These are phyloP conservation scores for Exophiala aquamarina DNA, from an alignment of 2,329 filamentous ascomycete genomes.

Conservation along the genomic window DNA sequence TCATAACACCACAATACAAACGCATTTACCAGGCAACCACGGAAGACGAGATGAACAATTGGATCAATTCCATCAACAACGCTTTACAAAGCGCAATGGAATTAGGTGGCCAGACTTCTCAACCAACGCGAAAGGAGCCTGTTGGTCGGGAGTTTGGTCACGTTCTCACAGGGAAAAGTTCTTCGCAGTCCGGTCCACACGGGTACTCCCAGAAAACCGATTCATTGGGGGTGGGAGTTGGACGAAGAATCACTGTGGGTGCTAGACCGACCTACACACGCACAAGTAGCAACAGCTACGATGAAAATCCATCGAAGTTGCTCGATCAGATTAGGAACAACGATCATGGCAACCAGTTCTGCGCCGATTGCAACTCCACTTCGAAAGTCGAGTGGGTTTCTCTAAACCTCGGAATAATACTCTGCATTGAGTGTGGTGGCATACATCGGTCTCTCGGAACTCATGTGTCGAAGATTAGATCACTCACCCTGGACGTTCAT, in stretches of 20 bases:
- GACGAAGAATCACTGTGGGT: slow-evolving; percentile 86
- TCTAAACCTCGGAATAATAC: slow-evolving; percentile 91
- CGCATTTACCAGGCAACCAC: slow-evolving; percentile 96
- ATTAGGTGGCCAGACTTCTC: slow-evolving; percentile 60
- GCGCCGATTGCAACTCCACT: slow-evolving; percentile 89
- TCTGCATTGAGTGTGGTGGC: slow-evolving; percentile 97
- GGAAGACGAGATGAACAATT: slow-evolving; percentile 95
- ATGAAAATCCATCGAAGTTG: slow-evolving; percentile 79
- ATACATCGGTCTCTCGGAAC: slow-evolving; percentile 95
- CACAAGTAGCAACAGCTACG: slow-evolving; percentile 65
- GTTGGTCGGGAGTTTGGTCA: slow-evolving; percentile 86
- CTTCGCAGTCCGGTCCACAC: slow-evolving; percentile 58
- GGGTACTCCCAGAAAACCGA: slow-evolving; percentile 43
- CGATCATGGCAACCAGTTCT: slow-evolving; percentile 90
- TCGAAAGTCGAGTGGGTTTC: slow-evolving; percentile 98
- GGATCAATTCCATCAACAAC: slow-evolving; percentile 96
- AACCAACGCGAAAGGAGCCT: slow-evolving; percentile 56
- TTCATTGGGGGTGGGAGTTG: slow-evolving; percentile 67
- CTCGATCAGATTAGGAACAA: slow-evolving; percentile 84
- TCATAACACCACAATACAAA: slow-evolving; percentile 95
- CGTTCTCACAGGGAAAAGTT: slow-evolving; percentile 87
- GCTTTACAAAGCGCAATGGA: slow-evolving; percentile 91
- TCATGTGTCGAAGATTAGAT: slow-evolving; percentile 96
- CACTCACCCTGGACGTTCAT: slow-evolving; percentile 89
- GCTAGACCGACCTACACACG: slow-evolving; percentile 74